Evolutionary conservation across 805 yeast genomes (phyloP), one percentile per base, ranked within the genome.

Genomic region (Candida lessepsii): DNA sequence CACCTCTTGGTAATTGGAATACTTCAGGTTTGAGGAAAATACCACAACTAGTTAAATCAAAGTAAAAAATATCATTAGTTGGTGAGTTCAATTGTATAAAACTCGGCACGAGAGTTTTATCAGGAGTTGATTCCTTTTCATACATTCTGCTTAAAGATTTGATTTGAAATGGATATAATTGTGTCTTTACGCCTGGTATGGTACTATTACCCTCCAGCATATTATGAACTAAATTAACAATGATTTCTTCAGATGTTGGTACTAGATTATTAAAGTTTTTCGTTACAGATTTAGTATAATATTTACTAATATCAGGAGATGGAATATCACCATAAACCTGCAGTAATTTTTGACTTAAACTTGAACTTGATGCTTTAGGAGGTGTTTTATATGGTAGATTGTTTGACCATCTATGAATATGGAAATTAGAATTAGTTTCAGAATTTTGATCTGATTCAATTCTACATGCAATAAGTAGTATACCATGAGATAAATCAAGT

Each of bases 101-200:
- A 44, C 61, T 64, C 1, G 76, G 78, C 39, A 63, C 59, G 10
- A 61, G 37, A 4, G 54, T 54, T 25, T 48, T 53, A n/a, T 42
- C 40, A 7, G 69, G 60, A 2, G 45, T 29, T 0, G 70, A 46
- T 50, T 83, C 89, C 47, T 66, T 71, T 37, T 70, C 73, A 20
- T 71, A 56, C 88, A 83, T 82, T 48, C 73, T 76, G 2, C 74
- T 68, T 5, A 82, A 66, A 0, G 88, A 80, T 36, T 75, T 69
- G n/a, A 70, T 54, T 53, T 83, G 89, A 49, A 80, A 83, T 3
- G 69, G 67, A 51, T 80, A 82, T 9, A 83, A 59, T 0, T 48
- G 42, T 14, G 83, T 71, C 31, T 60, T 67, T 36, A 83, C 61
- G 0, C 86, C 87, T 1, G 45, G 37, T 37, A 54, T 32, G 6